Conservation (phyloP, 2,329 filamentous ascomycete genomes). For the Xylariaceae sp. region DNA sequence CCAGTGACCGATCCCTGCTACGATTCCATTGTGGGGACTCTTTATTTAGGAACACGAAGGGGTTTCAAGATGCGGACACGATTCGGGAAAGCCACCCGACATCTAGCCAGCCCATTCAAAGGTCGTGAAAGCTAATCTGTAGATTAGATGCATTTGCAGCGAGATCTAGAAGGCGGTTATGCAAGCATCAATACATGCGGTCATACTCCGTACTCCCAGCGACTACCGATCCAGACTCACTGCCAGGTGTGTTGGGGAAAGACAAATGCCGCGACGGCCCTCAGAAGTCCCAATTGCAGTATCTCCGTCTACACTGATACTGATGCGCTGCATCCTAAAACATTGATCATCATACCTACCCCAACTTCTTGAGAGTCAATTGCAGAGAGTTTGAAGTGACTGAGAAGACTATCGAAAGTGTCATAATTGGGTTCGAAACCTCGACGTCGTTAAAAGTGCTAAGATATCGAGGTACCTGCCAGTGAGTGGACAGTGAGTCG, state of each 20-base stretch:
- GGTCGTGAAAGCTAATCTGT: conserved; percentile 8
- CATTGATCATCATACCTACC: conserved; percentile 6
- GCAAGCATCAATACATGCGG: conserved; percentile 1
- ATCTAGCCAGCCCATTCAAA: conserved; percentile 5
- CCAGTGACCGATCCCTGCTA: conserved; percentile 2
- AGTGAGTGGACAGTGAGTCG: conserved; percentile 27
- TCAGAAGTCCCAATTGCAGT: not conserved
- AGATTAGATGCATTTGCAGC: conserved; percentile 11
- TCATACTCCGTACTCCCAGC: conserved; percentile 1
- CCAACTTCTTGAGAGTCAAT: conserved; percentile 6
- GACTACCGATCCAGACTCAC: not conserved
- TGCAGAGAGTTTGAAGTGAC: not conserved
- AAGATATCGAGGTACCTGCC: too few species aligned
- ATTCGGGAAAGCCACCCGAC: conserved; percentile 7
- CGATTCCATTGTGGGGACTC: conserved; percentile 4
- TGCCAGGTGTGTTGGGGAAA: too few species aligned
- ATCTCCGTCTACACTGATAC: not conserved
- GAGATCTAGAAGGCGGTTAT: conserved; percentile 10
- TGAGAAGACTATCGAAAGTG: conserved; percentile 8
- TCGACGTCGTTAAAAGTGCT: not conserved
- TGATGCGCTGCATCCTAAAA: conserved; percentile 4
- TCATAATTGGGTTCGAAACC: not conserved
- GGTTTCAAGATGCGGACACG: not conserved
- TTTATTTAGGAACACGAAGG: conserved; percentile 6
- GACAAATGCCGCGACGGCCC: too few species aligned